Evolutionary conservation across 2,329 filamentous ascomycete genomes (phyloP).

Genomic region (Stagonosporopsis chrysanthemi): DNA sequence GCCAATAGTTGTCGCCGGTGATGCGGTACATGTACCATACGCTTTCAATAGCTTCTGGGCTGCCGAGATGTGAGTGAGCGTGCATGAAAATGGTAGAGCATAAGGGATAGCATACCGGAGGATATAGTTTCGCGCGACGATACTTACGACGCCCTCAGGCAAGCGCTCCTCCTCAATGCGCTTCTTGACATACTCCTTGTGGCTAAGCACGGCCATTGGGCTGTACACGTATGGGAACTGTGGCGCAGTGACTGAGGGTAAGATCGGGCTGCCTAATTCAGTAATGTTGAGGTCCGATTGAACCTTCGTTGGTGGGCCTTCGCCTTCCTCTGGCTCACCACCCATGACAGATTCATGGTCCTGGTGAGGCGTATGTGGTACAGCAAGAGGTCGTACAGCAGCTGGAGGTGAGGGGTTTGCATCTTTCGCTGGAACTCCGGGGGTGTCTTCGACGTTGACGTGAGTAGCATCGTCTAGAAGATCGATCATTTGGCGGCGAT

Average conservation of each 20-base stretch:
- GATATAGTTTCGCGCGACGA: conserved; percentile 67
- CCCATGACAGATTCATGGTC: conserved; percentile 27
- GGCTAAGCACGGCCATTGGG: conserved; percentile 39
- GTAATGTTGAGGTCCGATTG: conserved; percentile 22
- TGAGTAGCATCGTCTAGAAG: conserved; percentile 33
- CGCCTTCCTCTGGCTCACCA: conserved; percentile 30
- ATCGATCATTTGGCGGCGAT: conserved; percentile 38
- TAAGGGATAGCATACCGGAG: conserved; percentile 56
- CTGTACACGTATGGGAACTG: conserved; percentile 42
- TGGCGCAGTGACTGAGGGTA: conserved; percentile 34
- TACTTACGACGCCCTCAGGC: conserved; percentile 63
- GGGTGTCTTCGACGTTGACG: conserved; percentile 12
- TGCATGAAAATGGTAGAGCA: neutral
- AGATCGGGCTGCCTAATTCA: conserved; percentile 10
- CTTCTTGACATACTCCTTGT: conserved; percentile 48
- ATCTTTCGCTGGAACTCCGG: conserved; percentile 8
- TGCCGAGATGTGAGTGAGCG: conserved; percentile 20
- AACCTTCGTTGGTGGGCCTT: conserved; percentile 35
- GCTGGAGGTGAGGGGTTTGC: conserved; percentile 13
- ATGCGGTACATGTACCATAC: conserved; percentile 80
- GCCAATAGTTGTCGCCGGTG: conserved; percentile 71
- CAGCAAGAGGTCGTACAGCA: conserved; percentile 20
- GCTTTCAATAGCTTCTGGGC: conserved; percentile 80
- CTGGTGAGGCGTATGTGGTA: conserved; percentile 11
- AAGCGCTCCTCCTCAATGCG: conserved; percentile 55